phyloP scores from a whole-genome alignment of 192 early-diverging fungal genomes.

The Umbelopsis sp. region DNA sequence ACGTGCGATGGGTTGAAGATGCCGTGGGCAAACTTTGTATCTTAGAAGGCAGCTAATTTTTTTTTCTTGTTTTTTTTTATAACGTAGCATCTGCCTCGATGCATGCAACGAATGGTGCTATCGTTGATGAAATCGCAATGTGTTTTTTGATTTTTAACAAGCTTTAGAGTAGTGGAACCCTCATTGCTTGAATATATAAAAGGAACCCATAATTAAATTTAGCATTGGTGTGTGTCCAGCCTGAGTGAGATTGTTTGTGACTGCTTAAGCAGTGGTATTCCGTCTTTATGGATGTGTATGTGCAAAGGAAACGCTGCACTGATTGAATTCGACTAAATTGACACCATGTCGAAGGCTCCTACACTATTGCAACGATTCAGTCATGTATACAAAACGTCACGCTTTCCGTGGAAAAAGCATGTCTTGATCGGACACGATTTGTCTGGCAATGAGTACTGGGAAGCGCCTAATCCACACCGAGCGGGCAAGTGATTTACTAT shows the following conservation, averaged over 20 bases:
- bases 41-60: conserved; percentile 13
- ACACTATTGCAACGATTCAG: conserved; percentile 19
- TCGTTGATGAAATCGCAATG: too few relatives aligned
- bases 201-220: too few relatives aligned
- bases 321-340: background rate
- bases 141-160: too few relatives aligned
- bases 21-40: conserved; percentile 33
- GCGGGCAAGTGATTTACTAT: background rate
- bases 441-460: conserved; percentile 42
- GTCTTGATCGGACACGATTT: conserved; percentile 37
- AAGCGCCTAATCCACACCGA: conserved; percentile 31
- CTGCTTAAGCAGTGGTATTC: too few relatives aligned
- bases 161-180: too few relatives aligned
- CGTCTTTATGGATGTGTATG: too few relatives aligned
- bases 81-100: background rate
- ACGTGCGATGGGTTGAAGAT: conserved; percentile 34
- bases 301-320: too few relatives aligned
- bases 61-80: background rate
- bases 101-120: too few relatives aligned
- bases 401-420: conserved; percentile 43
- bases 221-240: too few relatives aligned
- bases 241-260: too few relatives aligned
- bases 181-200: too few relatives aligned
- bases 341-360: conserved; percentile 7
- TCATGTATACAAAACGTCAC: conserved; percentile 27